Conservation (phyloP, 192 early-diverging fungal genomes). For the Podila verticillata region DNA sequence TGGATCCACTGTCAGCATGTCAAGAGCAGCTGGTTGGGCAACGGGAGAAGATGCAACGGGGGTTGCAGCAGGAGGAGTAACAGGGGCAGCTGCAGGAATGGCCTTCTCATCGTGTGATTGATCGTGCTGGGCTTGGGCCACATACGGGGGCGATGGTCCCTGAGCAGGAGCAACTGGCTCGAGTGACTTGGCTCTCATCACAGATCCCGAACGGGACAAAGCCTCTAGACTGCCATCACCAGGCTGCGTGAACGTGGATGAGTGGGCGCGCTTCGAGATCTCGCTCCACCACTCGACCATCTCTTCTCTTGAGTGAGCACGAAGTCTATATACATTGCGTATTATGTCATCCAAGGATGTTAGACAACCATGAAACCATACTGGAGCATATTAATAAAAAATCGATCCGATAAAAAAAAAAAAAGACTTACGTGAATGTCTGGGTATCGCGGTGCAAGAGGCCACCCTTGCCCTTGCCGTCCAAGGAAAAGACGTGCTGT, state of each 20-base stretch:
- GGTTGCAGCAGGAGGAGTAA: background rate
- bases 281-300: slow-evolving; percentile 48
- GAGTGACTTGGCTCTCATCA: slow-evolving; percentile 4
- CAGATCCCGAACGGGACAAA: slow-evolving; percentile 31
- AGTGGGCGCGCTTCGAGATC: slow-evolving; percentile 34
- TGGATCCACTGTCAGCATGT: background rate
- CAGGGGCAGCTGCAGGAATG: slow-evolving; percentile 10
- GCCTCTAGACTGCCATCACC: slow-evolving; percentile 12
- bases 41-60: slow-evolving; percentile 6
- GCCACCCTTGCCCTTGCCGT: slow-evolving; percentile 37
- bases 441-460: slow-evolving; percentile 41
- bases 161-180: slow-evolving; percentile 5
- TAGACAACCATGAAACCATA: too few relatives aligned
- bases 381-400: background rate
- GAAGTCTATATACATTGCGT: slow-evolving; percentile 10
- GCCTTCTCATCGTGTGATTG: background rate
- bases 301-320: slow-evolving; percentile 36
- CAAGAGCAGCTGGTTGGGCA: background rate
- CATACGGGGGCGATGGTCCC: slow-evolving; percentile 20
- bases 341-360: too few relatives aligned
- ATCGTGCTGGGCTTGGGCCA: slow-evolving; percentile 9
- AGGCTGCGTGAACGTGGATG: slow-evolving; percentile 29
- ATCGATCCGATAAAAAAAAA: background rate
- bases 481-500: slow-evolving; percentile 44
- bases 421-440: slow-evolving; percentile 30